Base-by-base conservation (phyloP, 2,329 filamentous ascomycete species). In the Ceratocystis diversiconidia region DNA sequence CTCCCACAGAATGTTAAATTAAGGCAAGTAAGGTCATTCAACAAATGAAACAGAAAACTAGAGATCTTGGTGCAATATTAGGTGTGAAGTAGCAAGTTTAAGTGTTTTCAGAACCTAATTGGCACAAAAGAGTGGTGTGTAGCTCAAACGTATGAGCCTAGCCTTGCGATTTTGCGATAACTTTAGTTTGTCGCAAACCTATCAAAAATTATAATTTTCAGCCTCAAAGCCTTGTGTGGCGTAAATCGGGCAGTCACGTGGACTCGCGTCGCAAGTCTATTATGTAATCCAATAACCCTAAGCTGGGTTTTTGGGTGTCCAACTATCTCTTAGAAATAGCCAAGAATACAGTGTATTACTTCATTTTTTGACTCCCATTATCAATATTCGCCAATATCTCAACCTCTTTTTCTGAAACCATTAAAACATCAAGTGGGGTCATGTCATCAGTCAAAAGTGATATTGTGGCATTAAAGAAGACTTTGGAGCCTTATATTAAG, bases 401-500 rank as follows among this genome's bases (percentile, higher is more conserved):
- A 2, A 15, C 36, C 36, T 12, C 36, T 41, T 41, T 41, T 41
- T 41, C 36, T 41, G 3, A 15, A 41, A 41, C 36, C 12, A 41
- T 41, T 41, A 41, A 41, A 15, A 4, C 36, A 41, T 41, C 36
- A 41, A 41, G 36, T 15, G 12, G 3, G 36, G 3, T 60, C 44
- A 67, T 67, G 66, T 61, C 46, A 7, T 36, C 63, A 19, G 22
- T 36, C 19, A 44, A 63, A 36, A 61, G 60, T 36, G 28, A 41
- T 50, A 43, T 41, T 19, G 10, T 43, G 7, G 28, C 48, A 36
- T 19, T 67, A n/a, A 41, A 63, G 57, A 43, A 60, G 32, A 32
- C 43, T 19, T 75, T 87, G 25, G 74, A 76, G 43, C 79, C 80
- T 3, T 84, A 79, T 68, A 75, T 85, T 65, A 82, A 81, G 63